Percentiles rank a stretch among this genome's conserved stretches.
Evolutionary conservation across 1,139 yeast species (phyloP).

Genomic region (Blastobotrys serpentis): DNA sequence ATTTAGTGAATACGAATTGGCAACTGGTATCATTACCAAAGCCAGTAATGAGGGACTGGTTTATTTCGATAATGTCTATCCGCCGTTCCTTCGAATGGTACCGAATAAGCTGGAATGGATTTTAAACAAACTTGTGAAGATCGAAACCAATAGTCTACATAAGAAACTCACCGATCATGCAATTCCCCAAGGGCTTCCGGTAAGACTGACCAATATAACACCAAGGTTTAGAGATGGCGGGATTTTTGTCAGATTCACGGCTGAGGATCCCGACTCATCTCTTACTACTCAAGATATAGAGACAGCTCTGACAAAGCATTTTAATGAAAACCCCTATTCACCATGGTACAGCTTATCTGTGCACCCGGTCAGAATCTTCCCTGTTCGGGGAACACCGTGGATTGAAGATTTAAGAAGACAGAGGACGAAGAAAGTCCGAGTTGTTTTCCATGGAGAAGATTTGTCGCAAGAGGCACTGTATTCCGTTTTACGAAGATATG

Average conservation of each 20-base stretch:
- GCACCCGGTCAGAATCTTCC: conserved; percentile 52
- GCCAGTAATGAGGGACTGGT: conserved; percentile 51
- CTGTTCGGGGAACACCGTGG: conserved; percentile 94
- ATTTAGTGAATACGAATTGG: conserved; percentile 18
- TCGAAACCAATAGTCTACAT: conserved; percentile 19
- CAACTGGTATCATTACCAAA: conserved; percentile 59
- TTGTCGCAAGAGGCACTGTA: conserved; percentile 84
- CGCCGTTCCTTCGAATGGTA: conserved; percentile 25
- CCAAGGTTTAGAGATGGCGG: conserved; percentile 91
- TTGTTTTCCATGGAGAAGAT: conserved; percentile 71
- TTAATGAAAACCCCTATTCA: conserved; percentile 24
- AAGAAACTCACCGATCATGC: conserved; percentile 35
- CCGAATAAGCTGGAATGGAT: conserved; percentile 16
- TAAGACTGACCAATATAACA: conserved; percentile 49
- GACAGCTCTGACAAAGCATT: conserved; percentile 28
- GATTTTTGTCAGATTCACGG: conserved; percentile 72
- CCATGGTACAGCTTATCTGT: conserved; percentile 38
- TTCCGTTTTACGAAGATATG: conserved; percentile 81
- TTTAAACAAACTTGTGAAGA: conserved; percentile 15
- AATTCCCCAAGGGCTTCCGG: conserved; percentile 44
- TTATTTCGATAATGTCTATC: conserved; percentile 38
- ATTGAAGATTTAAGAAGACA: conserved; percentile 83
- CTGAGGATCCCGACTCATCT: conserved; percentile 22
- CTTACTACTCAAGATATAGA: conserved; percentile 28
- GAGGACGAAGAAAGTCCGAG: conserved; percentile 62